Conservation (phyloP, 2,329 filamentous ascomycete species). For the Phialocephala subalpina region DNA sequence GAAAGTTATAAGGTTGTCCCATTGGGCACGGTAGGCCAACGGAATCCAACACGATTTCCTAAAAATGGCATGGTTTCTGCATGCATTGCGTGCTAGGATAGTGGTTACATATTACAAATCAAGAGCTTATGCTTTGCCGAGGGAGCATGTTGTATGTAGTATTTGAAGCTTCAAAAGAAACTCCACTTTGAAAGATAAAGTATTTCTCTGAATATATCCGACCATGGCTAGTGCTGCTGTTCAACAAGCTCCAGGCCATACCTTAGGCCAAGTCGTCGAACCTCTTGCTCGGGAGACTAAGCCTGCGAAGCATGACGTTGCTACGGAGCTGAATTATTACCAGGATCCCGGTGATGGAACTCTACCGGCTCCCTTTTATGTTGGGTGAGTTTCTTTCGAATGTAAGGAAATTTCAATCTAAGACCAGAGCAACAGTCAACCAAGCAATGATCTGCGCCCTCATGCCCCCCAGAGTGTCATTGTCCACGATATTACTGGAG, state of each 20-base stretch:
- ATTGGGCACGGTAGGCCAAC: slow-evolving; percentile 4
- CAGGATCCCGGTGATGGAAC: slow-evolving; percentile 28
- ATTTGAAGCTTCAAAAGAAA: slow-evolving; percentile 7
- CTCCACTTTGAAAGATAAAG: slow-evolving; percentile 2
- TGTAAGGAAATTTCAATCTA: background rate
- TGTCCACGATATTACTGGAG: slow-evolving; percentile 76
- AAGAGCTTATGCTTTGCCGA: background rate
- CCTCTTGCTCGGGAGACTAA: slow-evolving; percentile 12
- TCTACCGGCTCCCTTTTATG: slow-evolving; percentile 16
- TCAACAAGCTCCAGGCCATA: slow-evolving; percentile 17
- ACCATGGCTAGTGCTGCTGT: slow-evolving; percentile 13
- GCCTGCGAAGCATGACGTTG: slow-evolving; percentile 25
- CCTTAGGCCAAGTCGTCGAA: slow-evolving; percentile 7
- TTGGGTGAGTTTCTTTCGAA: slow-evolving; percentile 20
- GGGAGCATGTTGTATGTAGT: slow-evolving; percentile 5
- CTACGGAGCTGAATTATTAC: slow-evolving; percentile 31
- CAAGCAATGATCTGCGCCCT: slow-evolving; percentile 48
- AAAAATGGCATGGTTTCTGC: slow-evolving; percentile 12
- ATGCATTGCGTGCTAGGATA: slow-evolving; percentile 12
- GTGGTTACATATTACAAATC: slow-evolving; percentile 18
- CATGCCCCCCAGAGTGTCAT: slow-evolving; percentile 20
- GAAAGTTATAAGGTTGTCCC: slow-evolving; percentile 5
- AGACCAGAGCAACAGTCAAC: slow-evolving; percentile 7
- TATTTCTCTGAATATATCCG: background rate
- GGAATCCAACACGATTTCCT: background rate